These are phyloP conservation scores for Rhexocercosporidium sp. DNA, from an alignment of 2,329 filamentous ascomycete species.

Conservation along the genomic window DNA sequence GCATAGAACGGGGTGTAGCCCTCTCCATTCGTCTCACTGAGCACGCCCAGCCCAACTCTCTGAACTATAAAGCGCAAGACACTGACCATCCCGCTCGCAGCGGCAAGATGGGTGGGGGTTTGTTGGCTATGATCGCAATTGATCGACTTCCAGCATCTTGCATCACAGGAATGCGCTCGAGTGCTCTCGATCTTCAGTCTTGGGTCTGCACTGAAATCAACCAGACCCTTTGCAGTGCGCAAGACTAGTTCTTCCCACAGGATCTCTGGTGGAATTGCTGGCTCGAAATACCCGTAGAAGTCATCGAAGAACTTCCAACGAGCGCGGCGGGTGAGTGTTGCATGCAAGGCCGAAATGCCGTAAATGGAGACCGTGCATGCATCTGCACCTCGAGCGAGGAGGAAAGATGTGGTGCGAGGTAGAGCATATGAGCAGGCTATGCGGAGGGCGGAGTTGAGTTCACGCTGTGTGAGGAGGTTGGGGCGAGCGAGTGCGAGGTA, in stretches of 20 bases:
- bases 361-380: conserved; percentile 5
- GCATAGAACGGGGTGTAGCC: conserved; percentile 8
- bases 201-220: conserved; percentile 1
- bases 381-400: conserved; percentile 10
- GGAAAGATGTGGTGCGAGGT: conserved; percentile 7
- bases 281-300: not conserved
- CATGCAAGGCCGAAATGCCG: conserved; percentile 7
- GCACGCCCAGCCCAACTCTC: not conserved
- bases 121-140: conserved; percentile 10
- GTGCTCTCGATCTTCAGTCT: not conserved
- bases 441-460: conserved; percentile 9
- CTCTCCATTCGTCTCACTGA: not conserved
- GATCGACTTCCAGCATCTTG: conserved; percentile 12
- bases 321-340: not conserved
- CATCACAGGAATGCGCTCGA: not conserved
- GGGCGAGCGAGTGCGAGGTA: conserved; percentile 3
- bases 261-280: not conserved
- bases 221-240: not conserved
- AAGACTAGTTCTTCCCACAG: not conserved
- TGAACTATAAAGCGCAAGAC: not conserved
- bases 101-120: conserved; percentile 3
- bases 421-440: conserved; percentile 15
- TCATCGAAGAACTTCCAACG: conserved; percentile 2
- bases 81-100: not conserved
- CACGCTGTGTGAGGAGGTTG: not conserved